Evolutionary conservation across 371 early-diverging fungal genomes (phyloP).

Genomic region (Synchytrium microbalum): DNA sequence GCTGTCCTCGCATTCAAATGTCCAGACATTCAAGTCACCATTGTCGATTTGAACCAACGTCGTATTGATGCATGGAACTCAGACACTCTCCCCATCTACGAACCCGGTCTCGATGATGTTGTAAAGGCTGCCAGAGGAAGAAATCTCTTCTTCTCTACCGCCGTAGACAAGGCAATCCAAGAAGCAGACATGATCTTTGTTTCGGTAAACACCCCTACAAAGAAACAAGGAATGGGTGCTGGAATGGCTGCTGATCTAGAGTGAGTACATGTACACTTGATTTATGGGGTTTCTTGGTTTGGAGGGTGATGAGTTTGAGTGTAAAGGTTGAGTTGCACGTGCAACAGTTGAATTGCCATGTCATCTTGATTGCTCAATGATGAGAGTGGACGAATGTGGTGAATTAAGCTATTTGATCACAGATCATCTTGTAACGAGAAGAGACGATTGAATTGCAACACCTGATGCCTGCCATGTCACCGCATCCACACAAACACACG

Average conservation of each 20-base stretch:
- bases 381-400: no score
- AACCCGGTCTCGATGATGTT: slow-evolving; percentile 81
- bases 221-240: slow-evolving; percentile 68
- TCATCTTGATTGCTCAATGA: no score
- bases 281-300: slow-evolving; percentile 7
- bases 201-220: slow-evolving; percentile 84
- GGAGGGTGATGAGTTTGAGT: slow-evolving; percentile 2
- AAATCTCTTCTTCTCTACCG: slow-evolving; percentile 80
- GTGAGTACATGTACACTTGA: slow-evolving; percentile 39
- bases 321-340: no score
- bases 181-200: slow-evolving; percentile 84
- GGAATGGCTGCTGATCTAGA: slow-evolving; percentile 82
- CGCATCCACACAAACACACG: no score
- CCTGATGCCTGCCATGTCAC: no score
- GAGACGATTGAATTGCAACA: no score
- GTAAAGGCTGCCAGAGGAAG: slow-evolving; percentile 61
- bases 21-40: slow-evolving; percentile 80
- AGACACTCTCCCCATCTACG: slow-evolving; percentile 76
- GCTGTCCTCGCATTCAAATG: slow-evolving; percentile 87
- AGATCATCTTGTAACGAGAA: no score
- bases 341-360: no score
- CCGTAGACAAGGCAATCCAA: slow-evolving; percentile 63
- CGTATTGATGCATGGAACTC: slow-evolving; percentile 89
- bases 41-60: slow-evolving; percentile 67
- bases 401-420: no score